Percentiles rank a stretch among this genome's conserved stretches.
Conservation (phyloP, 2,329 filamentous ascomycete species). For the Aspergillus sp. region DNA sequence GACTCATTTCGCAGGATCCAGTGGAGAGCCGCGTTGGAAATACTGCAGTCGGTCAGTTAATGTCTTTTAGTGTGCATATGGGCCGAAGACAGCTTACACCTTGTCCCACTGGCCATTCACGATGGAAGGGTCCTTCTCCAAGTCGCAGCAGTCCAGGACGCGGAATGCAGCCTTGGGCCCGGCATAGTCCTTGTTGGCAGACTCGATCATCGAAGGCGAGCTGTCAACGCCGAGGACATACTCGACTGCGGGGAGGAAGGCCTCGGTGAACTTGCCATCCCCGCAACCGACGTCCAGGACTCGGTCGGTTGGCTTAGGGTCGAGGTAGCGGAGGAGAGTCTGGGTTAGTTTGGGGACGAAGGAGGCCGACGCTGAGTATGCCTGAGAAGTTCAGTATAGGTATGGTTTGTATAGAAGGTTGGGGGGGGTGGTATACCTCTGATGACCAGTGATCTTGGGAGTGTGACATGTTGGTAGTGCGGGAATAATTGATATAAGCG, state of each 20-base stretch:
- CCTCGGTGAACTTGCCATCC: slow-evolving; percentile 58
- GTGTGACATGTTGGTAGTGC: background rate
- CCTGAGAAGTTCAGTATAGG: slow-evolving; percentile 24
- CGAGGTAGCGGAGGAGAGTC: slow-evolving; percentile 58
- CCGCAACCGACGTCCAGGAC: slow-evolving; percentile 65
- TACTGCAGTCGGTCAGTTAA: slow-evolving; percentile 11
- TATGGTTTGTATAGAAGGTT: background rate
- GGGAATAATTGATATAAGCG: background rate
- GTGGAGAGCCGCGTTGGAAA: slow-evolving; percentile 66
- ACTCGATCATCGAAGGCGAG: slow-evolving; percentile 58
- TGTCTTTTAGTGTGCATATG: background rate
- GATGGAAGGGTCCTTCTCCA: slow-evolving; percentile 26
- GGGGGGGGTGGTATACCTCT: slow-evolving; percentile 21
- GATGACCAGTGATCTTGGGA: slow-evolving; percentile 39
- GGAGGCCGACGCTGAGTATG: slow-evolving; percentile 59
- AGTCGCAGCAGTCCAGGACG: slow-evolving; percentile 34
- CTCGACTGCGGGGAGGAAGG: slow-evolving; percentile 50
- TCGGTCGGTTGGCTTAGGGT: slow-evolving; percentile 56
- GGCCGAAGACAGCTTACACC: slow-evolving; percentile 35
- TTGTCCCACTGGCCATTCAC: slow-evolving; percentile 46
- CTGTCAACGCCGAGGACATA: slow-evolving; percentile 59
- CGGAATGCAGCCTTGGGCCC: slow-evolving; percentile 24
- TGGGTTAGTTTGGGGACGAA: slow-evolving; percentile 63
- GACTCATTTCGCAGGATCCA: slow-evolving; percentile 57
- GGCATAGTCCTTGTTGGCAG: slow-evolving; percentile 47